Percentiles rank a stretch among this genome's conserved stretches.
Evolutionary conservation across 768 basidiomycete genomes (phyloP).

Genomic region (Cystobasidium onofrii): DNA sequence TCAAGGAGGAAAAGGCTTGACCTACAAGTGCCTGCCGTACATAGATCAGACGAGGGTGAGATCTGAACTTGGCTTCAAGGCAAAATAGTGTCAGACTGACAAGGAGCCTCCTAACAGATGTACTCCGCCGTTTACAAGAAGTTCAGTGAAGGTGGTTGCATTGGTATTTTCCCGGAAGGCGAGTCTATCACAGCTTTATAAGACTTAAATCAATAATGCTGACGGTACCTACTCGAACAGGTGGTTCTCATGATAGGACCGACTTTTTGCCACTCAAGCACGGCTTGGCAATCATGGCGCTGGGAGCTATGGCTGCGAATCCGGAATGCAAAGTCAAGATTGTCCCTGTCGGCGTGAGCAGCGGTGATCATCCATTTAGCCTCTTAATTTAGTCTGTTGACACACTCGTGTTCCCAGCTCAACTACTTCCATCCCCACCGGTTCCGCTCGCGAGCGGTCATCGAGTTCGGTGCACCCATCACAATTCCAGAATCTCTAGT

Average conservation of each 20-base stretch:
- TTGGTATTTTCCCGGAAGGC: slow-evolving; percentile 99
- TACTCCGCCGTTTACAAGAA: slow-evolving; percentile 85
- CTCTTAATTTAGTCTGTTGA: not conserved
- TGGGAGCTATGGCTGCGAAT: slow-evolving; percentile 92
- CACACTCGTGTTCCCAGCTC: not conserved
- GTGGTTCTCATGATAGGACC: slow-evolving; percentile 95
- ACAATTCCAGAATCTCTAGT: slow-evolving; percentile 85
- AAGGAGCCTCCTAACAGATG: slow-evolving; percentile 52
- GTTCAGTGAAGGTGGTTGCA: slow-evolving; percentile 74
- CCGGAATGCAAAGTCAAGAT: slow-evolving; percentile 79
- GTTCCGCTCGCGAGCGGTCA: slow-evolving; percentile 91
- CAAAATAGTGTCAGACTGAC: not conserved
- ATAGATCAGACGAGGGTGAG: slow-evolving; percentile 67
- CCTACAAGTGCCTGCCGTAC: slow-evolving; percentile 74
- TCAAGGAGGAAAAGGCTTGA: slow-evolving; percentile 55
- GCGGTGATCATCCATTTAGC: not conserved
- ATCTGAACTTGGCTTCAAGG: too few relatives aligned
- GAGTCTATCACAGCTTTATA: slow-evolving; percentile 22
- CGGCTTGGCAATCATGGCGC: slow-evolving; percentile 93
- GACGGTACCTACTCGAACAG: slow-evolving; percentile 48
- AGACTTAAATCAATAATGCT: not conserved
- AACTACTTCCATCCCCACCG: slow-evolving; percentile 66
- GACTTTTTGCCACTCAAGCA: slow-evolving; percentile 94
- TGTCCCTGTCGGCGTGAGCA: slow-evolving; percentile 56
- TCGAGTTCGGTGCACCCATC: slow-evolving; percentile 86